Percentiles rank a stretch among this genome's conserved stretches.
Evolutionary conservation across 148 eudicot species (phyloP).

Genomic region (Fagopyrum tataricum): DNA sequence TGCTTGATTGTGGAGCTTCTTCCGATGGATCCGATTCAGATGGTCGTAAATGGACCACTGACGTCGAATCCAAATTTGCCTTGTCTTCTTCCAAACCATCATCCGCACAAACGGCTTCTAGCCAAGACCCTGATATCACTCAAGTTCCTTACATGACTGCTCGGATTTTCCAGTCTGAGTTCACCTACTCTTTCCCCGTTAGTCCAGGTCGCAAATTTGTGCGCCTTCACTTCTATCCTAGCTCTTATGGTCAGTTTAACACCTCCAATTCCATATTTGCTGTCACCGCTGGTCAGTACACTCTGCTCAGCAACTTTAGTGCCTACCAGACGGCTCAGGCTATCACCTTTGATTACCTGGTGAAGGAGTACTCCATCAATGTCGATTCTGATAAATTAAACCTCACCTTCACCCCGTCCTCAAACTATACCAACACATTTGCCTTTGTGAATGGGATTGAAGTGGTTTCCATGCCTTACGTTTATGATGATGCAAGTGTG

Average conservation of each 20-base stretch:
- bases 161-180: constrained; percentile 53
- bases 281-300: constrained; percentile 45
- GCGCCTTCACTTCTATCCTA: constrained; percentile 76
- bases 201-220: constrained; percentile 69
- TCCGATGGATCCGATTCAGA: constrained; percentile 32
- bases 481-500: constrained; percentile 36
- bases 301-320: constrained; percentile 80
- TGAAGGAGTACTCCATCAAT: constrained; percentile 63
- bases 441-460: constrained; percentile 94
- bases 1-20: constrained; percentile 50
- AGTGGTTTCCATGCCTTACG: constrained; percentile 68
- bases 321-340: constrained; percentile 61
- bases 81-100: constrained; percentile 28
- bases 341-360: constrained; percentile 48
- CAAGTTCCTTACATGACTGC: constrained; percentile 74
- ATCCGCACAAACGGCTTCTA: constrained; percentile 33
- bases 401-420: constrained; percentile 64
- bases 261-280: constrained; percentile 55
- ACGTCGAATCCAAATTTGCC: constrained; percentile 52
- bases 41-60: constrained; percentile 63
- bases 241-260: constrained; percentile 37
- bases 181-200: constrained; percentile 69
- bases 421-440: constrained; percentile 38
- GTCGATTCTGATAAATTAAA: constrained; percentile 38
- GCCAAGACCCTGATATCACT: constrained; percentile 56